A percentile compares a stretch with the other conserved stretches of the same genome.
phyloP scores from a whole-genome alignment of 2,329 filamentous ascomycete genomes.

The Penicillium concentricum region DNA sequence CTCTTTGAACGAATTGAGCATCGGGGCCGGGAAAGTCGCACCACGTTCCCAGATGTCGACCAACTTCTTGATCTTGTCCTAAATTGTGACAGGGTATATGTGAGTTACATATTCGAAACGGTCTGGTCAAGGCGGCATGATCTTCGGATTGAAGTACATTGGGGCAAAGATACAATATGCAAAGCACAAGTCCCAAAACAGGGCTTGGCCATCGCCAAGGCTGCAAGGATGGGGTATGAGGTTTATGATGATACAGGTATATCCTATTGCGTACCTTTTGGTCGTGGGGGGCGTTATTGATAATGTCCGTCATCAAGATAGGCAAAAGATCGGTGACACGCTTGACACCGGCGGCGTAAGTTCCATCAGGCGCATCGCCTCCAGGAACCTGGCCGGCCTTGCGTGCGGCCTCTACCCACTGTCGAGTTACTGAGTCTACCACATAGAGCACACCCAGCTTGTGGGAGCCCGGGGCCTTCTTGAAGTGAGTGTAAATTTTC shows the following conservation, averaged over 20 bases:
- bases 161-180: background rate
- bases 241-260: conserved; percentile 23
- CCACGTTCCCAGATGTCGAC: conserved; percentile 98
- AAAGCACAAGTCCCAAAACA: background rate
- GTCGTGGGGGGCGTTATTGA: conserved; percentile 81
- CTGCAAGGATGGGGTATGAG: conserved; percentile 26
- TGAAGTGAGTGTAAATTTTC: conserved; percentile 96
- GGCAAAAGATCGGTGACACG: conserved; percentile 95
- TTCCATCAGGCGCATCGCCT: conserved; percentile 80
- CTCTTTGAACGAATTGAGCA: conserved; percentile 81
- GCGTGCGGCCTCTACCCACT: conserved; percentile 96
- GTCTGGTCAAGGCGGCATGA: too few relatives aligned
- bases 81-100: conserved; percentile 50
- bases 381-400: conserved; percentile 78
- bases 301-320: conserved; percentile 91
- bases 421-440: conserved; percentile 98
- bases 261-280: conserved; percentile 82
- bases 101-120: conserved; percentile 47
- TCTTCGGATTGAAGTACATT: background rate
- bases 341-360: conserved; percentile 91
- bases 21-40: conserved; percentile 77
- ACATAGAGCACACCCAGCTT: conserved; percentile 99
- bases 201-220: conserved; percentile 13
- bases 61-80: conserved; percentile 95
- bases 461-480: conserved; percentile 89